Conservation (phyloP, 768 basidiomycete species). For the Boletus pseudopeckii region DNA sequence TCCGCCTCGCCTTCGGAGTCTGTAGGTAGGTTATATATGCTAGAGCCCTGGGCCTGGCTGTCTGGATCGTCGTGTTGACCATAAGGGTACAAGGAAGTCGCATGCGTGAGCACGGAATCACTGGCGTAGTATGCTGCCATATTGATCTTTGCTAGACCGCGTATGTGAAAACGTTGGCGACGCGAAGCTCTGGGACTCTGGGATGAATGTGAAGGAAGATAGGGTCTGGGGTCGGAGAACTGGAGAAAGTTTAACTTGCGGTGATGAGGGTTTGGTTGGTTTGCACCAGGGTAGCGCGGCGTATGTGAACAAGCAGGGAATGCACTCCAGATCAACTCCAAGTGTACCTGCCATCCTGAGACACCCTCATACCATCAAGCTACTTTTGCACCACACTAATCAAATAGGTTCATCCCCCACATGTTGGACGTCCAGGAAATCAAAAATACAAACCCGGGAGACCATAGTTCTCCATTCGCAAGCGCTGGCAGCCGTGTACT, state of each 20-base stretch:
- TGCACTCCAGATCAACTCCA: slow-evolving; percentile 11
- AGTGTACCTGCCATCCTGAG: slow-evolving; percentile 20
- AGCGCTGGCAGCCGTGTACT: background rate
- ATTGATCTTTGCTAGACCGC: slow-evolving; percentile 10
- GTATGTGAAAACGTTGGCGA: slow-evolving; percentile 6
- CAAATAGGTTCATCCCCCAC: too few relatives aligned
- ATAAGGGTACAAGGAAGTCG: slow-evolving; percentile 33
- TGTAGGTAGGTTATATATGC: slow-evolving; percentile 32
- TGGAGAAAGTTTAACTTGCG: slow-evolving; percentile 10
- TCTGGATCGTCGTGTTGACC: slow-evolving; percentile 24
- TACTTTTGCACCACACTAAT: background rate
- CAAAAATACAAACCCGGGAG: background rate
- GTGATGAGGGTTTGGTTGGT: slow-evolving; percentile 15
- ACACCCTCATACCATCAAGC: slow-evolving; percentile 7
- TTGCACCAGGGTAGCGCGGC: slow-evolving; percentile 24
- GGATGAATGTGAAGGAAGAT: slow-evolving; percentile 2
- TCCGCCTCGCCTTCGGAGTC: slow-evolving; percentile 34
- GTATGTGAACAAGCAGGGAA: slow-evolving; percentile 23
- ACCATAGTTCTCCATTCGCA: background rate
- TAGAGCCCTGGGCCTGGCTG: slow-evolving; percentile 22
- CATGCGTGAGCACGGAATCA: slow-evolving; percentile 30
- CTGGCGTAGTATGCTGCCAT: slow-evolving; percentile 33
- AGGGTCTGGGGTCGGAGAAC: background rate
- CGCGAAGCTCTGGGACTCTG: slow-evolving; percentile 2
- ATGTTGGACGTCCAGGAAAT: background rate